Evolutionary conservation across 495 filamentous ascomycete genomes (phyloP), one percentile per base, ranked within the genome.

Genomic region (Aspergillus mulundensis): DNA sequence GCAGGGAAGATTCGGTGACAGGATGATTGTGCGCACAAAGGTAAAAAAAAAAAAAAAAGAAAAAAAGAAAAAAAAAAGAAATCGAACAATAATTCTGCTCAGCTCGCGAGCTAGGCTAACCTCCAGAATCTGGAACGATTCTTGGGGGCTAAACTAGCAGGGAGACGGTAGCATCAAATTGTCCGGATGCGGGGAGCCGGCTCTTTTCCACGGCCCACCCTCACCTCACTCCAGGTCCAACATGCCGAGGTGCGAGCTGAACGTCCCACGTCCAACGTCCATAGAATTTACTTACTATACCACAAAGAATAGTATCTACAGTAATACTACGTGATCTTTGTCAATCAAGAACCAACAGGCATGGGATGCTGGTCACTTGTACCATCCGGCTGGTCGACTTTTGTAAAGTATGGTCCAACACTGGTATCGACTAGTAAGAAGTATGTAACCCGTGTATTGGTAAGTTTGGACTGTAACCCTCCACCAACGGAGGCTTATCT

Each of bases 101-200:
- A 36, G 32, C 32, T 36, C 32, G 10, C 5, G 28, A 30, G 28
- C 28, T 10, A 30, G n/a, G 28, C 28, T 30, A 10, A 11, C 8
- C 21, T 23, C n/a, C 15, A n/a, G 24, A 23, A 2, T 28, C 24
- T 25, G 21, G 43, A 21, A 16, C 18, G 11, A 3, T n/a, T n/a
- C n/a, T 44, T 44, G 42, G 42, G 42, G 42, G 43, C 41, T 20
- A 23, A 24, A 10, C 43, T 46, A 53, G 21, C 19, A 60, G 59
- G 14, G 62, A 3, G 54, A 65, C 62, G 62, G 62, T 65, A 46
- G 57, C 62, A 65, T 65, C 59, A 50, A 16, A 19, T 16, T 40
- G 38, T 55, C 62, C 59, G 62, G 59, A 65, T 65, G 62, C 62
- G 62, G 62, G 59, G 61, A 54, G 46, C 45, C 58, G 51, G 58